These are phyloP conservation scores for Globisporangium splendens DNA, from an alignment of 352 stramenopile species.

Conservation along the genomic window DNA sequence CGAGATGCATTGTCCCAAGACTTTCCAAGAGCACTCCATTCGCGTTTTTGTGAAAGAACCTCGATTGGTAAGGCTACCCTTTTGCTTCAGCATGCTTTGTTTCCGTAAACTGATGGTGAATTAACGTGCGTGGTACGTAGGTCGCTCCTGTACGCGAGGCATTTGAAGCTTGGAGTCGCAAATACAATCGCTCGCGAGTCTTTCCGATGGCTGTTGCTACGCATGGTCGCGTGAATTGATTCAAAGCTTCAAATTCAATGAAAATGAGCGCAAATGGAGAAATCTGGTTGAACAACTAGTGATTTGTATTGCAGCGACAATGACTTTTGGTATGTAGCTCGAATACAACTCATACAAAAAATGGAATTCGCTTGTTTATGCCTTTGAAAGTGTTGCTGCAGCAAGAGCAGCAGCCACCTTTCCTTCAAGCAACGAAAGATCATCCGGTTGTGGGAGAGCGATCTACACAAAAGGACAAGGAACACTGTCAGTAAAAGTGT, in stretches of 20 bases:
- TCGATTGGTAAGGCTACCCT: conserved; percentile 35
- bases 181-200: conserved; percentile 45
- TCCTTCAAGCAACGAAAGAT: conserved; percentile 51
- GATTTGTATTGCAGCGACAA: too few relatives aligned
- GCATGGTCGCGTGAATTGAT: neutral
- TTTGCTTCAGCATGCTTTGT: neutral
- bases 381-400: conserved; percentile 36
- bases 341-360: neutral
- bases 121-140: conserved; percentile 16
- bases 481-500: conserved; percentile 7
- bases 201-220: conserved; percentile 21
- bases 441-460: conserved; percentile 55
- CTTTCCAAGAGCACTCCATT: conserved; percentile 68
- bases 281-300: too few relatives aligned
- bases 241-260: neutral
- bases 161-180: conserved; percentile 47
- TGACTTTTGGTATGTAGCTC: neutral
- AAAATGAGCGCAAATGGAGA: neutral
- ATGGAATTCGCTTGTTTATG: conserved; percentile 17
- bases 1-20: conserved; percentile 57
- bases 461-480: conserved; percentile 33
- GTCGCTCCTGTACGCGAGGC: conserved; percentile 43
- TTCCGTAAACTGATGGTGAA: neutral
- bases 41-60: conserved; percentile 71
- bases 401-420: conserved; percentile 60